Conservation (phyloP, 768 basidiomycete genomes). For the Leccinum subtestaceum region DNA sequence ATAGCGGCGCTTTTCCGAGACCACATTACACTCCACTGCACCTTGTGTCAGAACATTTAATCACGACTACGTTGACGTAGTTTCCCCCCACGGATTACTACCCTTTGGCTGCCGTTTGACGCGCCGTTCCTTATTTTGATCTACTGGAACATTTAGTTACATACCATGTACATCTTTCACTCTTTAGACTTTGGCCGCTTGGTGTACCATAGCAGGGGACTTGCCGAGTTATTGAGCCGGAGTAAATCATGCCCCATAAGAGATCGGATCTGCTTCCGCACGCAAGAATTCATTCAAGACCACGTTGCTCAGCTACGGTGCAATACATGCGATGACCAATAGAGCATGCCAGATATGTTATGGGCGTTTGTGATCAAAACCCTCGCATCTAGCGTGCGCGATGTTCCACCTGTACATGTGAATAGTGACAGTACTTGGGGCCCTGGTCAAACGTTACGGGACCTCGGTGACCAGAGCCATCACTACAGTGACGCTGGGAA, state of each 20-base stretch:
- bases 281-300: not conserved
- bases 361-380: not conserved
- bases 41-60: constrained; percentile 85
- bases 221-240: constrained; percentile 12
- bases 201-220: constrained; percentile 30
- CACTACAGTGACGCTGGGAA: constrained; percentile 63
- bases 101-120: not conserved
- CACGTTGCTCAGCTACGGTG: not conserved
- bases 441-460: constrained; percentile 26
- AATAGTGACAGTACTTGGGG: not conserved
- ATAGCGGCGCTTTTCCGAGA: constrained; percentile 81
- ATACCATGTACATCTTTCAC: constrained; percentile 21
- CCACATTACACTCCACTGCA: constrained; percentile 73
- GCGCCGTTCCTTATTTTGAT: constrained; percentile 11
- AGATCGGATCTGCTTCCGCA: not conserved
- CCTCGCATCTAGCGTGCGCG: not conserved
- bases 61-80: constrained; percentile 24
- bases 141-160: constrained; percentile 23
- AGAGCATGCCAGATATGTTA: not conserved
- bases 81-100: constrained; percentile 12
- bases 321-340: not conserved
- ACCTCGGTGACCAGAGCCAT: constrained; percentile 69
- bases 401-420: not conserved
- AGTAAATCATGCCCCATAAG: not conserved
- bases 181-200: constrained; percentile 19